phyloP scores from a whole-genome alignment of 2,329 filamentous ascomycete genomes.

The Penicillium sp. region DNA sequence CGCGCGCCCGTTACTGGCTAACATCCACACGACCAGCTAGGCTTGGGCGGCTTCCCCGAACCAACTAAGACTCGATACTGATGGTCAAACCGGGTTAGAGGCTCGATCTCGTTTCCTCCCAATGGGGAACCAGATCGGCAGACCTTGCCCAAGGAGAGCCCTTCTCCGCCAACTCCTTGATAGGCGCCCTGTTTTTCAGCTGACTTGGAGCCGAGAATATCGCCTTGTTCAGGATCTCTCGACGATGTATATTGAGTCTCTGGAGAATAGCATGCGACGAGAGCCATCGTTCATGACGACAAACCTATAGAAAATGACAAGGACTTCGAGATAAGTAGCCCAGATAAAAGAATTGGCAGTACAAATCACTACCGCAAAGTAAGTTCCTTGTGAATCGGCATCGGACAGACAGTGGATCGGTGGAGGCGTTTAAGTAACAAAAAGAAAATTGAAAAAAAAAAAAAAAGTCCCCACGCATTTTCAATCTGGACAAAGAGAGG shows the following conservation, averaged over 20 bases:
- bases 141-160: background rate
- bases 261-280: too few relatives aligned
- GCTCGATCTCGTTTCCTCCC: constrained; percentile 14
- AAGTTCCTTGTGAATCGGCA: background rate
- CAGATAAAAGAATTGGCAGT: too few relatives aligned
- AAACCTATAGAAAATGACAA: too few relatives aligned
- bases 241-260: too few relatives aligned
- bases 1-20: background rate
- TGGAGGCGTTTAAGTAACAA: constrained; percentile 20
- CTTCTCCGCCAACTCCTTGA: background rate
- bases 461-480: constrained; percentile 19
- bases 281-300: too few relatives aligned
- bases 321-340: too few relatives aligned
- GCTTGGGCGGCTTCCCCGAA: background rate
- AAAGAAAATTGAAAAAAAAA: background rate
- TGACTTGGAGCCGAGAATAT: background rate
- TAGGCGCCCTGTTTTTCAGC: constrained; percentile 4
- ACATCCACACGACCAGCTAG: background rate
- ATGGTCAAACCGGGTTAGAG: too few relatives aligned
- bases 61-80: background rate
- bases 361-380: background rate
- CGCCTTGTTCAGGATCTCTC: background rate
- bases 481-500: constrained; percentile 32
- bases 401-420: constrained; percentile 29
- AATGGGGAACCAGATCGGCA: constrained; percentile 25